phyloP scores from a whole-genome alignment of 139 green algal genomes.

The Pleodorina starrii region DNA sequence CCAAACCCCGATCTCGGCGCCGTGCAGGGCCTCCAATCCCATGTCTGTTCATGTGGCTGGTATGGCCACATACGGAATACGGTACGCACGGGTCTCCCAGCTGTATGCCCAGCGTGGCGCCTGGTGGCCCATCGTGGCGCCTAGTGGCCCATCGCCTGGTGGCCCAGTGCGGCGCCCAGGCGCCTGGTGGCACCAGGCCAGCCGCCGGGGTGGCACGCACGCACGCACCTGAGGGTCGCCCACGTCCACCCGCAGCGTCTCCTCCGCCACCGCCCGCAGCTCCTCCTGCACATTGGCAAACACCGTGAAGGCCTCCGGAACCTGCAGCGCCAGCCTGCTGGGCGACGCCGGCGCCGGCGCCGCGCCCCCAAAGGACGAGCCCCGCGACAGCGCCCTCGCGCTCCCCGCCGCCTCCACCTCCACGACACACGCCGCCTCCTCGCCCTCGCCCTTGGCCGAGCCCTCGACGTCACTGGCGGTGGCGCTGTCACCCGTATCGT shows the following conservation, averaged over 20 bases:
- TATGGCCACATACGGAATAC: too few species aligned
- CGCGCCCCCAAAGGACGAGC: neutral
- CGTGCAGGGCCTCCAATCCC: too few species aligned
- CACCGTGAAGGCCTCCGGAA: neutral
- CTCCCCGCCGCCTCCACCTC: too few species aligned
- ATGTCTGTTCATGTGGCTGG: too few species aligned
- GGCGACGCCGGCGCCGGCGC: neutral
- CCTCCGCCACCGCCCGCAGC: constrained; percentile 10
- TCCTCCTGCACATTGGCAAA: neutral
- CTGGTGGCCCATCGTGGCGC: too few species aligned
- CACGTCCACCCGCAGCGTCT: neutral
- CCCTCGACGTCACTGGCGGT: neutral
- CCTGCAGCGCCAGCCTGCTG: neutral
- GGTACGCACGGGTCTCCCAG: too few species aligned
- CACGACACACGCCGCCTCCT: neutral
- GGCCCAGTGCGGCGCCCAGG: too few species aligned
- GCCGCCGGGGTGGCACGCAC: too few species aligned
- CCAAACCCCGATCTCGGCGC: too few species aligned
- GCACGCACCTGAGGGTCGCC: constrained; percentile 3
- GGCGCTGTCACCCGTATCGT: neutral
- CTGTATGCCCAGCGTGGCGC: too few species aligned
- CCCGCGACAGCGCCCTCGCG: neutral
- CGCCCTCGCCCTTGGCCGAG: neutral
- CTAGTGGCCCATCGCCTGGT: too few species aligned
- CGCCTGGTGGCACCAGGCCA: too few species aligned